Evolutionary conservation across 331 rosid genomes (phyloP), one percentile per base, ranked within the genome.

Genomic region (Ulmus americana): DNA sequence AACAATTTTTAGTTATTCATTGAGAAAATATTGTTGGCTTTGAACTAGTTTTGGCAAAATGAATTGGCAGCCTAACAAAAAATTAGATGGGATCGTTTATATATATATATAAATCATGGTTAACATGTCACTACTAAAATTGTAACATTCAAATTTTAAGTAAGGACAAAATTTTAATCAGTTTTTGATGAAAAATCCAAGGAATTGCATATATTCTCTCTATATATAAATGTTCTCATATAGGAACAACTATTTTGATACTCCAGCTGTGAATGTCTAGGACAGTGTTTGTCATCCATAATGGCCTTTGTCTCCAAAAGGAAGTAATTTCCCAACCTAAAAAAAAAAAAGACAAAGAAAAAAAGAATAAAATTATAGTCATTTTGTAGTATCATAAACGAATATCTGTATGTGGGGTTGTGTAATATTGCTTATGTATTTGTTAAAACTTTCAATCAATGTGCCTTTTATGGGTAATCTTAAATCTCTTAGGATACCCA

Each of bases 211-310:
- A 58, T 38, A 14, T 8, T 44, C 35, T 15, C 54, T 49, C 22
- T 61, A 16, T 0, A n/a, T 1, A 48, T 64, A 28, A n/a, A n/a
- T 48, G 2, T 48, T 63, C 7, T 4, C 12, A 16, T 40, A 10
- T 45, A 63, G 45, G 53, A 52, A 12, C 61, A 18, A 28, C 35
- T 28, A 53, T 20, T 20, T 62, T 45, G 22, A 65, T 53, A 52
- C 62, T 62, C 69, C 69, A 71, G 75, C 57, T 53, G 62, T 69
- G 40, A 55, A 59, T 40, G 39, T 44, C 49, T 39, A 59, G 43
- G n/a, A 44, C 52, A 61, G 62, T 13, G 3, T 61, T 57, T 58
- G 42, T 7, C 20, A 15, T 0, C 47, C 50, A 45, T 42, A 50
- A 59, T 14, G 41, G 28, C 3, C n/a, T 48, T 35, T 43, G 65